Conservation (phyloP, 2,329 filamentous ascomycete genomes). For the Sarocladium brachiariae region DNA sequence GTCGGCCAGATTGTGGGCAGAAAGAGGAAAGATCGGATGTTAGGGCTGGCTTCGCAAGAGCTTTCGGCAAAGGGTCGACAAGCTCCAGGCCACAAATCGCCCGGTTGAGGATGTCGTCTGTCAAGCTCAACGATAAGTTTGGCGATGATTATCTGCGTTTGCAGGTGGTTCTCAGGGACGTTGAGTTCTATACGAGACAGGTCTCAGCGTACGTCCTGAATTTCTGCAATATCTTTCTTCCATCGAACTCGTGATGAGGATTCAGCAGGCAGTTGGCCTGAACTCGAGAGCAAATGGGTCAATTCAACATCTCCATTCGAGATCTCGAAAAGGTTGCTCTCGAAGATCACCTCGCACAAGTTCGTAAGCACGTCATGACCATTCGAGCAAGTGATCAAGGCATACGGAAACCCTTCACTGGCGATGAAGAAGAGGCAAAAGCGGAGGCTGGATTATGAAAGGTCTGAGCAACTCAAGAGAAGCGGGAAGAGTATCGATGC, state of each 20-base stretch:
- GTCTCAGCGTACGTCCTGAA: constrained; percentile 70
- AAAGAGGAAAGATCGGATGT: constrained; percentile 82
- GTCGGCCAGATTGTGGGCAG: constrained; percentile 82
- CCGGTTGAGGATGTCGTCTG: constrained; percentile 73
- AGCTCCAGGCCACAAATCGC: constrained; percentile 60
- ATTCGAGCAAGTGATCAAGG: constrained; percentile 68
- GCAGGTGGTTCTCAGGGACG: constrained; percentile 86
- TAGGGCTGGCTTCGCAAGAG: constrained; percentile 75
- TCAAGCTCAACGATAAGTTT: constrained; percentile 76
- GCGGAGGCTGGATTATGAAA: constrained; percentile 82
- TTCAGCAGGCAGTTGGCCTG: constrained; percentile 66
- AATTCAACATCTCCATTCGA: constrained; percentile 78
- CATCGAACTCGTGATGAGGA: constrained; percentile 74
- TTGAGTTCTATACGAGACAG: constrained; percentile 87
- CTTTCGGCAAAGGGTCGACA: constrained; percentile 84
- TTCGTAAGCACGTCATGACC: constrained; percentile 83
- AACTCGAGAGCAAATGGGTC: constrained; percentile 90
- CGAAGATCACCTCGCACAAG: constrained; percentile 64
- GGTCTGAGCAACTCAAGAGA: constrained; percentile 69
- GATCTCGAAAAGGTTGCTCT: constrained; percentile 79
- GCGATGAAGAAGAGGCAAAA: constrained; percentile 95
- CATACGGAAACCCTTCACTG: constrained; percentile 76
- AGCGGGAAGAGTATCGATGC: constrained; percentile 81
- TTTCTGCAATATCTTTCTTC: constrained; percentile 75
- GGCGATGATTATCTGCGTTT: constrained; percentile 87